Percentiles rank a stretch among this genome's conserved stretches.
Conservation (phyloP, 1,139 yeast genomes). For the Saccharomyces pastorianus region DNA sequence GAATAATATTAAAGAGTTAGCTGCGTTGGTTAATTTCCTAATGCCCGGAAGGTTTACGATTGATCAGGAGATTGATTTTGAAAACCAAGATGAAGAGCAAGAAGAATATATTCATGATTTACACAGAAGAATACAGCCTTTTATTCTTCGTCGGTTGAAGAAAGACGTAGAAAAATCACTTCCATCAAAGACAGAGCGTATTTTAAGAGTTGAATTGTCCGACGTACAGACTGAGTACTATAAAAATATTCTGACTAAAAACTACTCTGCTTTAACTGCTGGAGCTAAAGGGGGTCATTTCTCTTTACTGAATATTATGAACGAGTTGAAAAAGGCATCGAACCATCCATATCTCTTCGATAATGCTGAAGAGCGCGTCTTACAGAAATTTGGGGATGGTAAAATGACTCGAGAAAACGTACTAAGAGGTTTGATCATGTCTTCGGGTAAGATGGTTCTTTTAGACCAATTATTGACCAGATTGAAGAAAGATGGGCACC, state of each 20-base stretch:
- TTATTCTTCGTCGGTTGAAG: slow-evolving; percentile 82
- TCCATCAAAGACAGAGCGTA: slow-evolving; percentile 92
- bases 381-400: slow-evolving; percentile 55
- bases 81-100: slow-evolving; percentile 63
- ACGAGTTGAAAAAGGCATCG: slow-evolving; percentile 91
- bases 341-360: slow-evolving; percentile 95
- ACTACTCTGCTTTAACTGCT: slow-evolving; percentile 82
- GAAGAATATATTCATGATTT: slow-evolving; percentile 81
- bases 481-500: slow-evolving; percentile 84
- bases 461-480: slow-evolving; percentile 81
- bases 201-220: slow-evolving; percentile 86
- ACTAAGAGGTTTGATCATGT: slow-evolving; percentile 88
- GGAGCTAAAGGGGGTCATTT: slow-evolving; percentile 77
- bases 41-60: slow-evolving; percentile 91
- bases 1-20: slow-evolving; percentile 88
- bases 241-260: slow-evolving; percentile 83
- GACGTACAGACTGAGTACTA: slow-evolving; percentile 94
- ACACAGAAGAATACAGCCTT: slow-evolving; percentile 81
- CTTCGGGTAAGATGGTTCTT: slow-evolving; percentile 95
- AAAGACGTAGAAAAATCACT: slow-evolving; percentile 87
- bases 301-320: slow-evolving; percentile 83
- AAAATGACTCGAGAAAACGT: slow-evolving; percentile 63
- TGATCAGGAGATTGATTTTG: slow-evolving; percentile 74
- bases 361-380: slow-evolving; percentile 80
- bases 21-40: slow-evolving; percentile 86